phyloP scores from a whole-genome alignment of 768 basidiomycete species.

The Amanita pseudoporphyria region DNA sequence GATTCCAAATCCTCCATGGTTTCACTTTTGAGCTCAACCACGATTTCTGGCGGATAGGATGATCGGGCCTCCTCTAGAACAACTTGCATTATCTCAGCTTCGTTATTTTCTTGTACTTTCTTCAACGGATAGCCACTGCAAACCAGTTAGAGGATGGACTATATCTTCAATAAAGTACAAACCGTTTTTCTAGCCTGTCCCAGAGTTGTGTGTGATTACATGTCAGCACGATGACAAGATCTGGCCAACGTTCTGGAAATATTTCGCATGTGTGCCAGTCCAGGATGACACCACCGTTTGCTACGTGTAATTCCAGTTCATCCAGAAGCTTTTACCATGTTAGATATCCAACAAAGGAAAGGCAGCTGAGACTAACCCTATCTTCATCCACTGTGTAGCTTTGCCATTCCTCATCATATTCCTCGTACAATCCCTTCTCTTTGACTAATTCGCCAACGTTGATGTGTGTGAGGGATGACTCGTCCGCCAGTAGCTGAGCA shows the following conservation, averaged over 20 bases:
- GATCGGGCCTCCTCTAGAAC: conserved; percentile 81
- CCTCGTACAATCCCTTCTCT: conserved; percentile 68
- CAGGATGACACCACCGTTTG: conserved; percentile 71
- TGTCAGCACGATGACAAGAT: conserved; percentile 86
- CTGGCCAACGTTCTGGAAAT: conserved; percentile 95
- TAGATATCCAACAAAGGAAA: conserved; percentile 6
- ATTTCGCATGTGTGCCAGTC: conserved; percentile 94
- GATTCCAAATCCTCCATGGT: conserved; percentile 70
- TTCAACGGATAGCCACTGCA: conserved; percentile 75
- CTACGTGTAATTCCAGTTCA: conserved; percentile 67
- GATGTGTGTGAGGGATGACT: conserved; percentile 71
- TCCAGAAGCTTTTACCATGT: conserved; percentile 59
- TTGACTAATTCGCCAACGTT: conserved; percentile 91
- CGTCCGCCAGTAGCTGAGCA: conserved; percentile 69
- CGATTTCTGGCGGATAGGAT: conserved; percentile 78
- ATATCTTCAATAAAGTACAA: conserved; percentile 12
- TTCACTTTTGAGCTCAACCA: conserved; percentile 79
- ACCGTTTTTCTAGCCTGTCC: conserved; percentile 89
- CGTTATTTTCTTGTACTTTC: conserved; percentile 98
- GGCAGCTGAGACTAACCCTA: conserved; percentile 47
- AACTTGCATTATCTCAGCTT: conserved; percentile 96
- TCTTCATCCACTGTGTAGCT: conserved; percentile 93
- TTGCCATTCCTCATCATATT: conserved; percentile 93
- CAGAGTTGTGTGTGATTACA: conserved; percentile 85
- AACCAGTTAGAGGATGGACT: conserved; percentile 2